Base-by-base conservation (phyloP, 108 stramenopile species). In the Nannochloropsis oceanica region DNA sequence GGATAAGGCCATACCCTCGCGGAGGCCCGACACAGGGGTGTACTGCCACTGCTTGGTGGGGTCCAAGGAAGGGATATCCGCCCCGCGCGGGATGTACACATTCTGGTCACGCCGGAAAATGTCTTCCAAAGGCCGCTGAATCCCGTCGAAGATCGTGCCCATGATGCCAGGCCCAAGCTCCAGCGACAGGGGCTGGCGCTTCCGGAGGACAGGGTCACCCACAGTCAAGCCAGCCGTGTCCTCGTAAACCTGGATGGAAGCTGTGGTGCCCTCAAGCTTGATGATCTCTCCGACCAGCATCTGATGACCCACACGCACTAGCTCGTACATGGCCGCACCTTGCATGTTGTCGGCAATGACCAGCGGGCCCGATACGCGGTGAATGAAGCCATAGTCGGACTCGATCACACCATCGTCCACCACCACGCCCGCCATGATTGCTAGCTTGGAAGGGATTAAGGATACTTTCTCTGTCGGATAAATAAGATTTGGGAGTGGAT, bases 221-320 rank as follows among this genome's bases (percentile, higher is more conserved):
- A 99, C 97, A 42, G 96, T 97, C 44, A 99, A 90, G 44, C 99
- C 99, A 24, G 95, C 81, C 42, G 88, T 59, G 81, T 26, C 86
- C 27, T 34, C 44, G 84, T 86, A 87, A 25, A 98, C 97, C 90
- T 99, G 97, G 79, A 99, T 97, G 83, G 94, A 96, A 82, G 98
- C 99, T 12, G 98, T 99, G 93, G 99, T 97, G 50, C 97, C 97
- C 87, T 98, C 97, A 43, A 99, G 93, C 94, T 98, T 96, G 90
- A 99, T 99, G 85, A 99, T 99, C 90, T 99, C 99, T 83, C 99
- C 99, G 82, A 99, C 99, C 22, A 99, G 95, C 92, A 97, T 97
- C 92, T 94, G 93, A 91, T 97, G 96, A 12, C 99, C 99, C 42
- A 99, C 99, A 89, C 97, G 95, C 42, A 99, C 98, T 43, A 99